Conservation (phyloP, 805 yeast genomes). For the Candida coquimbonensis region DNA sequence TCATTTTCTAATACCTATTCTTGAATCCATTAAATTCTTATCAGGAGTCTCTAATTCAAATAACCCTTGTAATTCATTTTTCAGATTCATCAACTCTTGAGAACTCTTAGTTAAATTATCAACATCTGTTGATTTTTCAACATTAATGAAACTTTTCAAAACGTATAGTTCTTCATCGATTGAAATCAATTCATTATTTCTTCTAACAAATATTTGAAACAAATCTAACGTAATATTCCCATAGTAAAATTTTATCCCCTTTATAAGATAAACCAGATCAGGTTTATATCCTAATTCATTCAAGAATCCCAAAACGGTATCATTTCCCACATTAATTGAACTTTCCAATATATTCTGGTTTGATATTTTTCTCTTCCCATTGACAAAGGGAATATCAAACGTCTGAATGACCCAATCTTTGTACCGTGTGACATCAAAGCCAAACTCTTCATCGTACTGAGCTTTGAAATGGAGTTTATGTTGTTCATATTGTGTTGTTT, state of each 20-base stretch:
- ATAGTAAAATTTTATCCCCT: conserved; percentile 57
- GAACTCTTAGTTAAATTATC: conserved; percentile 63
- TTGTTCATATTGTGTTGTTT: conserved; percentile 22
- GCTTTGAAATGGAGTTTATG: conserved; percentile 19
- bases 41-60: conserved; percentile 70
- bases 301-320: conserved; percentile 29
- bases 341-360: conserved; percentile 64
- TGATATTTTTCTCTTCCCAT: conserved; percentile 56
- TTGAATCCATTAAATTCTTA: conserved; percentile 72
- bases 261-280: conserved; percentile 52
- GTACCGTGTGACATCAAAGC: conserved; percentile 3
- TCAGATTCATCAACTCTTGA: conserved; percentile 52
- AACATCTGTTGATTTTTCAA: conserved; percentile 66
- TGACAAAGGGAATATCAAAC: conserved; percentile 63
- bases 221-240: conserved; percentile 52
- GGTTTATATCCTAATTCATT: conserved; percentile 66
- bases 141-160: conserved; percentile 62
- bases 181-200: conserved; percentile 22
- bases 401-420: conserved; percentile 54
- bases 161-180: conserved; percentile 47
- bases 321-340: conserved; percentile 24
- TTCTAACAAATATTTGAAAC: conserved; percentile 33
- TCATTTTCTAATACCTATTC: conserved; percentile 32
- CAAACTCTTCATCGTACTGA: neutral
- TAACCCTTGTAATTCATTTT: conserved; percentile 60